Evolutionary conservation across 768 basidiomycete genomes (phyloP), one percentile per base, ranked within the genome.

Genomic region (Postia placenta): DNA sequence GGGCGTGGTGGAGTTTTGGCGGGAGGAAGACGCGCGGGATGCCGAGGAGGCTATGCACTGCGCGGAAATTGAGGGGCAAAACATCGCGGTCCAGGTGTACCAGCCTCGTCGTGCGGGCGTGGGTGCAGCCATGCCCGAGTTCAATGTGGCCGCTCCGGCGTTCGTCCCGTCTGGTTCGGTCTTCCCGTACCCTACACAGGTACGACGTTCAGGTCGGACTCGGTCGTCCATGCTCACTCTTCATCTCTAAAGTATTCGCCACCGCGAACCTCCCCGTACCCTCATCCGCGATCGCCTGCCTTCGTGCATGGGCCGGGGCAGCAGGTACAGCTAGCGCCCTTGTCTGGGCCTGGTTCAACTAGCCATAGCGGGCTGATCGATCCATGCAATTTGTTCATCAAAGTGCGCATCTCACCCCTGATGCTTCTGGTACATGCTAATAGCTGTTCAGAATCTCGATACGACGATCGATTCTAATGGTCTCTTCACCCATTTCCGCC

Each of bases 301-400:
- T 92, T 92, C 60, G 73, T 89, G 6, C 89, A 91, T 64, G 90
- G 91, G 9, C 91, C 91, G 11, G 91, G 91, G 2, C 91, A 93
- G 62, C 90, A 92, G 64, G 88, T 92, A 27, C 89, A 93, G 64
- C 74, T 84, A 6, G 89, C 90, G 1, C 91, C 90, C 12, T 45
- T 77, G 41, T 53, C 56, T 17, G 89, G 89, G 3, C 88, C 86
- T 33, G 87, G 88, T n/a, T 83, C 87, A 28, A 79, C 57, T 47
- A 91, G 87, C 60, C 87, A 91, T 60, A 90, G 87, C 54, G 91
- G 91, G 17, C 73, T 93, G 23, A 91, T 92, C 52, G 90, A 92
- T 65, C 90, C 91, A 0, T 92, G 89, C 73, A 92, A 92, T 62
- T 67, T 92, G 41, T 92, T 92, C 66, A 89, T 86, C 75, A 91